Base-by-base conservation (phyloP, 805 yeast species). In the Teunomyces cretensis region DNA sequence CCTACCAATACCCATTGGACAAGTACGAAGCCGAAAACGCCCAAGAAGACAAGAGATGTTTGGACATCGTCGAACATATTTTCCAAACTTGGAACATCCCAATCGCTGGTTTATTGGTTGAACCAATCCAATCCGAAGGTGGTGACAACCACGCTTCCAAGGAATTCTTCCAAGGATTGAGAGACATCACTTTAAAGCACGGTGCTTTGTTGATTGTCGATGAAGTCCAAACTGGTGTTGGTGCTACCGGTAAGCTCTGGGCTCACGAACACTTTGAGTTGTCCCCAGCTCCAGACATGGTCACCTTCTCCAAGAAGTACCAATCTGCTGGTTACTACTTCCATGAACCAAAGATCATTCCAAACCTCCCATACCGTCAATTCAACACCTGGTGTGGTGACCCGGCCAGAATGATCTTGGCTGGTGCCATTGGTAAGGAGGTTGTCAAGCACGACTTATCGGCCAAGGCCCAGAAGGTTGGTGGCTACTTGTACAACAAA, bases 301-400 rank as follows among this genome's bases (percentile, higher is more conserved):
- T 87, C 47, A 87, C 95, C 6, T 87, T 87, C 74, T 84, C 92
- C 56, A 87, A 87, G 76, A 87, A 87, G 76, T 86, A 86, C 78
- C 96, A 88, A 74, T 78, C 90, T 44, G 95, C 96, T 33, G 96
- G 96, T 48, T 88, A 81, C 78, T 87, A 78, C 78, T 88, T 82
- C 81, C 81, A 79, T 57, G 80, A 83, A 68, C 82, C 86, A 39
- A 84, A 81, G 57, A 69, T 87, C 48, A 75, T 84, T 55, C 96
- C 96, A 59, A 75, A 81, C 67, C 65, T 68, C 60, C 82, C 95
- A n/a, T 87, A 84, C 78, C 81, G 96, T 67, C 95, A 88, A 75
- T 87, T 87, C 79, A 87, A 87, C 81, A 87, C 96, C 47, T 87
- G 96, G 96, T 86, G 92, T 71, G 96, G 96, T 58, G 96, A 87